Base-by-base conservation (phyloP, 192 early-diverging fungal genomes). In the Entomortierella chlamydospora region DNA sequence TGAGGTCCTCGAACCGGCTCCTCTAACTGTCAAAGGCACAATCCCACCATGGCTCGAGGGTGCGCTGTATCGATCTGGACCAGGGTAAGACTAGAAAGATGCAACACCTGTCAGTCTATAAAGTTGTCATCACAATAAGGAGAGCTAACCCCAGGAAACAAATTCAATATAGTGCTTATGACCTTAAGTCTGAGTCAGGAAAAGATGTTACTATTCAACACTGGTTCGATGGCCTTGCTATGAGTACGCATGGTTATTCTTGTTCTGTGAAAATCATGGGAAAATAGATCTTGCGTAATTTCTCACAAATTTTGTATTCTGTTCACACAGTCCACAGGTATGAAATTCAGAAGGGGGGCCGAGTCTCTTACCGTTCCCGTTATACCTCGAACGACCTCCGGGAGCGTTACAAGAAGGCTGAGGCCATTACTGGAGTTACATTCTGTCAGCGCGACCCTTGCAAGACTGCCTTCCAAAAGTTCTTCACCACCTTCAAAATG, bases 31-130 rank as follows among this genome's bases (percentile, higher is more conserved):
- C 33, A 72, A 67, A 33, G 87, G 86, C 10, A 63, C 61, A 10
- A 61, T 89, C 41, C 87, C 87, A n/a, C 30, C 63, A 5, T 89
- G 86, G 84, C 57, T 89, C 43, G 72, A 83, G 20, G 86, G 87
- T 31, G 77, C 68, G 12, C 64, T 89, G 52, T 87, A 86, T 34
- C 80, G 87, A 26, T 57, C 78, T 37, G 83, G 80, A 41, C 83
- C 83, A 54, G 72, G 86, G 84, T 84, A 72, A 79, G 31, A 18
- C 5, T 47, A 56, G 15, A 50, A 7, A 10, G 34, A 37, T 37
- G 34, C 34, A 37, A 10, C n/a, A n/a, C n/a, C n/a, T n/a, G n/a
- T n/a, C n/a, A n/a, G n/a, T n/a, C n/a, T n/a, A n/a, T n/a, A n/a
- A n/a, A n/a, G n/a, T n/a, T n/a, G n/a, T n/a, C n/a, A n/a, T n/a